Base-by-base conservation (phyloP, 345 rosid species). In the Limnanthes douglasii region DNA sequence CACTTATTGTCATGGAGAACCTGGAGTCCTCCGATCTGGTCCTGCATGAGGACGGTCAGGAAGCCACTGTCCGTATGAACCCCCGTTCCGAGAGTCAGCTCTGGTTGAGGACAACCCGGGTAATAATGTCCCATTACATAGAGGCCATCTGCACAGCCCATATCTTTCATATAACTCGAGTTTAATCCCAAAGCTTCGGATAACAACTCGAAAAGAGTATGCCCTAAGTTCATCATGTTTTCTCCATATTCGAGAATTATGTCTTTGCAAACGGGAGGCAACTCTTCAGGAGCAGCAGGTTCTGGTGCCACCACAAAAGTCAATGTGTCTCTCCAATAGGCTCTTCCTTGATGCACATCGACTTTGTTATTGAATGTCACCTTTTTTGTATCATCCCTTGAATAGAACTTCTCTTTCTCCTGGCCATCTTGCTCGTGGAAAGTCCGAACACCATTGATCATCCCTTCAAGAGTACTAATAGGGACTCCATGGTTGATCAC, bases 301-400 rank as follows among this genome's bases (percentile, higher is more conserved):
- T 34, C 0, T 15, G 72, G 74, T 44, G 61, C 66, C 59, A 68
- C 45, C 27, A 29, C 12, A 32, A 69, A 53, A 26, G 14, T 31
- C 3, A 66, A 46, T 0, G 68, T 25, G 42, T 71, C 80, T 33
- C 76, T 75, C 80, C 77, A 68, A 32, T 53, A 57, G 6, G 65
- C 30, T 2, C 56, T 40, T 1, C 66, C 52, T 12, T 16, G 31
- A 23, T 51, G 46, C 7, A 71, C 41, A 20, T 65, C 70, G 17
- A 71, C 57, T 34, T 64, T 70, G 11, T 56, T 62, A 9, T 51
- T 39, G 40, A 50, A 68, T 5, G 36, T 4, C 34, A 60, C 64
- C 45, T 27, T 51, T 35, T 30, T 56, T 4, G 21, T 11, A 4
- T 16, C 11, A 15, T 54, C 75, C 0, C 54, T 41, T 1, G 65